phyloP scores from a whole-genome alignment of 768 basidiomycete species.

The Amanita subjunquillea region DNA sequence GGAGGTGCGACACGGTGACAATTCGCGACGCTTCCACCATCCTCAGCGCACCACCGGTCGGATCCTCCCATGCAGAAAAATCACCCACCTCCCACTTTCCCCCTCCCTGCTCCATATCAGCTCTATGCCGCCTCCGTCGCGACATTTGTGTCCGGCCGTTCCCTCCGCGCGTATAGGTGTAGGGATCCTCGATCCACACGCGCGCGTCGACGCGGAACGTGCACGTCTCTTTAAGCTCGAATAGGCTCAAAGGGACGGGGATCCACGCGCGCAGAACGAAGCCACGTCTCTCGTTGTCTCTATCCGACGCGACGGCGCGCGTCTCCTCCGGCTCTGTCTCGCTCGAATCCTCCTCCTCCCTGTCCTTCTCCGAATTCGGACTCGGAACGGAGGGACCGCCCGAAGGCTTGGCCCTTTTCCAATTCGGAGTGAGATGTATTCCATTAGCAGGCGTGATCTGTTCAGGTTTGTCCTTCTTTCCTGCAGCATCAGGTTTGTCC shows the following conservation, averaged over 20 bases:
- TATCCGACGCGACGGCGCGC: background rate
- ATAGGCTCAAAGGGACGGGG: background rate
- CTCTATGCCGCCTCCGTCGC: background rate
- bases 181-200: background rate
- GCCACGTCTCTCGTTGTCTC: background rate
- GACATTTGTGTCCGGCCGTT: background rate
- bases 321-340: too few species aligned
- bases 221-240: conserved; percentile 1
- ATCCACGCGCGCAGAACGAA: conserved; percentile 1
- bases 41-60: background rate
- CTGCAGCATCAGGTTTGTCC: too few species aligned
- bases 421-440: background rate
- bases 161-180: background rate
- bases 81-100: background rate
- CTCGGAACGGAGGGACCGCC: background rate
- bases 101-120: background rate
- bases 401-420: background rate
- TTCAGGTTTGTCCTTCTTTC: background rate
- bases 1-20: background rate
- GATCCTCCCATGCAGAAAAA: background rate
- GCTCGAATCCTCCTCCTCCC: background rate
- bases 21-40: conserved; percentile 1
- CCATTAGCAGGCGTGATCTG: background rate
- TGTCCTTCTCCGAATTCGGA: background rate
- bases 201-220: conserved; percentile 3